These are phyloP conservation scores for Phytophthora nicotianae DNA, from an alignment of 352 stramenopile genomes.

Conservation along the genomic window DNA sequence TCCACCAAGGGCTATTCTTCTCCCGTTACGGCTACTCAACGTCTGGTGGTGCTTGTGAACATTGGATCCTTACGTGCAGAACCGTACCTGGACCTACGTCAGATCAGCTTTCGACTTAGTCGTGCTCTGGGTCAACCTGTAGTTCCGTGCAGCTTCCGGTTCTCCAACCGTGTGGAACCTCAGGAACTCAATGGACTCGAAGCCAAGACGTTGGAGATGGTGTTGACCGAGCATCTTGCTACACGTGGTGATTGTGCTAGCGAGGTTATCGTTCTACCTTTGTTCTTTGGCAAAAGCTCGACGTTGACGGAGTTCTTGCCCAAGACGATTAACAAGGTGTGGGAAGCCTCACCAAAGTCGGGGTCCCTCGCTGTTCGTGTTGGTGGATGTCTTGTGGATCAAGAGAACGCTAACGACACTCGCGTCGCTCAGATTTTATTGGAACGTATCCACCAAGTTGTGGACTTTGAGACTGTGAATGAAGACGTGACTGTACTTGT, in stretches of 20 bases:
- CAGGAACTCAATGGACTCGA: constrained; percentile 62
- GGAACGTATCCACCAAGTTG: constrained; percentile 49
- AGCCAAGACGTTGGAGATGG: constrained; percentile 71
- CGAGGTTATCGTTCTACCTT: constrained; percentile 66
- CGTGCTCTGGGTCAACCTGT: constrained; percentile 57
- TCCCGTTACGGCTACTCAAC: constrained; percentile 4
- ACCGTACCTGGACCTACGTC: constrained; percentile 74
- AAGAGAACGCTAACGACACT: constrained; percentile 48
- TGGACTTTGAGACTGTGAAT: constrained; percentile 33
- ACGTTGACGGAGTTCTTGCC: constrained; percentile 83
- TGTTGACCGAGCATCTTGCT: constrained; percentile 54
- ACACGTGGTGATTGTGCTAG: constrained; percentile 18
- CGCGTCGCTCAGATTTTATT: constrained; percentile 68
- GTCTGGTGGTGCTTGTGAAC: constrained; percentile 68
- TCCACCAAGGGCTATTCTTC: constrained; percentile 3
- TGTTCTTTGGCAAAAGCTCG: constrained; percentile 82
- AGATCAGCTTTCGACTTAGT: constrained; percentile 73
- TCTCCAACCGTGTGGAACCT: constrained; percentile 73
- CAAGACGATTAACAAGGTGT: constrained; percentile 55
- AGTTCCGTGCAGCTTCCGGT: constrained; percentile 77
- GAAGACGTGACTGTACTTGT: constrained; percentile 67
- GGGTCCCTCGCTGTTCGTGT: constrained; percentile 44
- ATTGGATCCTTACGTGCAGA: constrained; percentile 77
- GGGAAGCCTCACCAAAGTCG: constrained; percentile 19
- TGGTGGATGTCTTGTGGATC: constrained; percentile 64